Evolutionary conservation across 345 rosid genomes (phyloP).

Genomic region (Euclidium syriacum): DNA sequence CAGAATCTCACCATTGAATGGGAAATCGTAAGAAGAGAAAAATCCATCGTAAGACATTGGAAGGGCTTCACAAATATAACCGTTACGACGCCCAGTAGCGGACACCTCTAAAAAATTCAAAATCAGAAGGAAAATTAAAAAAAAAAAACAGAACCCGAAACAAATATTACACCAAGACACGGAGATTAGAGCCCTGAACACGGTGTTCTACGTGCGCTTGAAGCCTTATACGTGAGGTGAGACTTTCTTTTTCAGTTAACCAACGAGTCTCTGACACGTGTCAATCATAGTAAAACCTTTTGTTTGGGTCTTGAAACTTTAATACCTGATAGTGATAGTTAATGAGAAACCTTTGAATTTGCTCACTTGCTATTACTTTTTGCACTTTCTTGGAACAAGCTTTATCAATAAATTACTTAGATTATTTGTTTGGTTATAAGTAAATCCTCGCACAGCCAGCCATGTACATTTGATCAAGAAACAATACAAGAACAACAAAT

Average conservation of each 20-base stretch:
- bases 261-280: background rate
- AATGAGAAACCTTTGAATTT: no score
- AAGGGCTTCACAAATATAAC: background rate
- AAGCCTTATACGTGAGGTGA: conserved; percentile 29
- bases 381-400: no score
- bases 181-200: background rate
- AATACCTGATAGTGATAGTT: no score
- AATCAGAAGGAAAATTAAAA: background rate
- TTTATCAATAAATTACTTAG: no score
- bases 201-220: conserved; percentile 8
- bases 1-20: conserved; percentile 14
- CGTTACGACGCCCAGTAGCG: no score
- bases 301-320: background rate
- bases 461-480: no score
- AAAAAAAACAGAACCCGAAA: no score
- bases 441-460: no score
- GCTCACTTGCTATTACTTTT: no score
- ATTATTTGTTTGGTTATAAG: no score
- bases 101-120: background rate
- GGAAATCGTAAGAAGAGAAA: conserved; percentile 8
- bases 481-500: no score
- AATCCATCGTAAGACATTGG: background rate
- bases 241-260: conserved; percentile 19
- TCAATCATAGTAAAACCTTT: background rate
- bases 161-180: background rate